phyloP scores from a whole-genome alignment of 179 eudicot species.

The Spergularia azorica region DNA sequence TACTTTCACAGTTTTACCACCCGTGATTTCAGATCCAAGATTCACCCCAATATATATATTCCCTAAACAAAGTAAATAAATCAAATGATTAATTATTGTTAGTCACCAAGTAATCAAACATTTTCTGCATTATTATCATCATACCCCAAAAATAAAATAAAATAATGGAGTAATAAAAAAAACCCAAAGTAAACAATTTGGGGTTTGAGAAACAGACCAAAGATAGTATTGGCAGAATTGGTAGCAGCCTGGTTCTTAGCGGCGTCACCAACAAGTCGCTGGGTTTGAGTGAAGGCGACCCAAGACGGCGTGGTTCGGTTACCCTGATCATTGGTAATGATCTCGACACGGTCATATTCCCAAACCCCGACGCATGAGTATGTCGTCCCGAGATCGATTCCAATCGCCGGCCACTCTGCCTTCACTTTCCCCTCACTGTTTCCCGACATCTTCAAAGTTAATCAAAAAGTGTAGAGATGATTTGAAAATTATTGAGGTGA shows the following conservation, averaged over 20 bases:
- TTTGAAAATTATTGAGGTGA: too few relatives aligned
- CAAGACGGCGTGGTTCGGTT: constrained; percentile 17
- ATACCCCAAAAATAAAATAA: too few relatives aligned
- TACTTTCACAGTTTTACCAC: too few relatives aligned
- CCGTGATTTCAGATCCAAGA: too few relatives aligned
- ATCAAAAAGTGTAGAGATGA: too few relatives aligned
- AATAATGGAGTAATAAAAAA: too few relatives aligned
- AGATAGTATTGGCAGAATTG: constrained; percentile 10
- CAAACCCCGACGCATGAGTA: constrained; percentile 19
- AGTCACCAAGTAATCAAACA: too few relatives aligned
- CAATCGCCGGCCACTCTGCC: constrained; percentile 1
- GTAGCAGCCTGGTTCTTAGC: constrained; percentile 5
- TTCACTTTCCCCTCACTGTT: neutral
- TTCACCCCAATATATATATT: too few relatives aligned
- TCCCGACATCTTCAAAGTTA: neutral
- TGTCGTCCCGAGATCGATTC: constrained; percentile 21
- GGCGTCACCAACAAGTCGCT: constrained; percentile 13
- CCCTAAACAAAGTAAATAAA: too few relatives aligned
- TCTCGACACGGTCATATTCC: constrained; percentile 9
- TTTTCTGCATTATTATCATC: too few relatives aligned
- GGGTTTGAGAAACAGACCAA: neutral
- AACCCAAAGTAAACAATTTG: too few relatives aligned
- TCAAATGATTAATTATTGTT: too few relatives aligned
- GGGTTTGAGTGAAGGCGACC: constrained; percentile 7
- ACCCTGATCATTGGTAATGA: constrained; percentile 14